Evolutionary conservation across 768 basidiomycete species (phyloP).

Genomic region (Suillus cothurnatus): DNA sequence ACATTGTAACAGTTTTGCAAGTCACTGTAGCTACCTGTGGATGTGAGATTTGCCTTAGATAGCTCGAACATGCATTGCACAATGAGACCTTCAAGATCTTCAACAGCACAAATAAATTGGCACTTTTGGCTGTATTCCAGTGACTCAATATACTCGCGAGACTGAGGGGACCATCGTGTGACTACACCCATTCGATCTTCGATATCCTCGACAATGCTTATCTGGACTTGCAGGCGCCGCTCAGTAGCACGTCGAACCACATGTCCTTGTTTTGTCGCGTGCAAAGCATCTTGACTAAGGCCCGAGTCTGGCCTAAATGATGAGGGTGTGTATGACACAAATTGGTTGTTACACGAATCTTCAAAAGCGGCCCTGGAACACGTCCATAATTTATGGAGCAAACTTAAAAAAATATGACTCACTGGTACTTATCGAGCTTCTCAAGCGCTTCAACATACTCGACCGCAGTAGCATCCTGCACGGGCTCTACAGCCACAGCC

Average conservation of each 20-base stretch:
- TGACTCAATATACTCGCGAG: constrained; percentile 25
- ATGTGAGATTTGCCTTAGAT: background rate
- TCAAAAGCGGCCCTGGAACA: background rate
- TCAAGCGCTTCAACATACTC: background rate
- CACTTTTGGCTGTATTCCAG: constrained; percentile 1
- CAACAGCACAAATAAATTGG: background rate
- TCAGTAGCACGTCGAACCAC: constrained; percentile 20
- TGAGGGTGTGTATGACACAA: constrained; percentile 16
- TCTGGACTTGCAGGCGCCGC: constrained; percentile 14
- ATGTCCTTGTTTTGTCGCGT: constrained; percentile 25
- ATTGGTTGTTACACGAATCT: constrained; percentile 5
- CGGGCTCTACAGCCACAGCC: too few relatives aligned
- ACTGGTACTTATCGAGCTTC: background rate
- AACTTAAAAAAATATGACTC: constrained; percentile 3
- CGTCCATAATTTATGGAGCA: background rate
- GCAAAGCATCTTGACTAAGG: constrained; percentile 18
- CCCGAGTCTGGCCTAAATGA: constrained; percentile 16
- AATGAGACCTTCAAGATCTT: background rate
- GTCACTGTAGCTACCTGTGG: background rate
- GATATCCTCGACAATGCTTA: constrained; percentile 6
- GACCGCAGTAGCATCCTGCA: too few relatives aligned
- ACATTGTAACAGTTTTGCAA: too few relatives aligned
- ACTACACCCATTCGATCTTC: constrained; percentile 27
- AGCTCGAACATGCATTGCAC: background rate
- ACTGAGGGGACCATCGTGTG: constrained; percentile 28